Evolutionary conservation across 768 basidiomycete genomes (phyloP), one percentile per base, ranked within the genome.

Genomic region (Tulasnella sp.): DNA sequence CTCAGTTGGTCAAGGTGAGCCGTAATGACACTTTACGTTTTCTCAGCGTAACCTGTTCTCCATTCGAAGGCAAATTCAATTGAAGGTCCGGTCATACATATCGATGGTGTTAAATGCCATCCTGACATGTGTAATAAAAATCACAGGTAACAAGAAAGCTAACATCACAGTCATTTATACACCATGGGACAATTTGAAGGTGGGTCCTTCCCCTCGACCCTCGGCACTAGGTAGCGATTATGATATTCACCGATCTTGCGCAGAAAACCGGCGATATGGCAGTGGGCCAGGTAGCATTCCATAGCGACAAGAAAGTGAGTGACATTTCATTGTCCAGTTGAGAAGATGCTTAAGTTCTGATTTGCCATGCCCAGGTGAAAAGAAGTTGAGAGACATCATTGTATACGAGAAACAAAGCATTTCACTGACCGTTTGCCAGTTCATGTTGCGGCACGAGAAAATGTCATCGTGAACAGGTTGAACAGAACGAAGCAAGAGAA

Each of bases 221-320:
- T 33, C 12, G 32, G 19, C 19, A 13, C n/a, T 24, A 4, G 4
- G 12, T 35, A 3, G 3, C 24, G n/a, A 25, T 7, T 22, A 45
- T 39, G 3, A 16, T 43, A 16, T 15, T 31, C 33, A 34, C n/a
- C 22, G 19, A 22, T 34, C n/a, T n/a, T 25, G 27, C 20, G 8
- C 60, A 92, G 87, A 99, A 99, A 88, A 82, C 85, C 5, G 93
- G 93, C 3, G 90, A 93, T 62, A 96, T 95, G 90, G 91, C 88
- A 2, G 81, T 93, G 3, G 95, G 95, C 0, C 84, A 91, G 60
- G 95, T 99, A 0, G 85, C 89, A 0, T 98, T 99, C 64, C 86
- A 96, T 58, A 84, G 71, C 51, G 89, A 95, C 61, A 90, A 93
- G 62, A 73, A 72, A 66, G 89, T 89, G 56, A 33, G 72, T 37